Conservation (phyloP, 2,329 filamentous ascomycete genomes). For the Colletotrichum tanaceti region DNA sequence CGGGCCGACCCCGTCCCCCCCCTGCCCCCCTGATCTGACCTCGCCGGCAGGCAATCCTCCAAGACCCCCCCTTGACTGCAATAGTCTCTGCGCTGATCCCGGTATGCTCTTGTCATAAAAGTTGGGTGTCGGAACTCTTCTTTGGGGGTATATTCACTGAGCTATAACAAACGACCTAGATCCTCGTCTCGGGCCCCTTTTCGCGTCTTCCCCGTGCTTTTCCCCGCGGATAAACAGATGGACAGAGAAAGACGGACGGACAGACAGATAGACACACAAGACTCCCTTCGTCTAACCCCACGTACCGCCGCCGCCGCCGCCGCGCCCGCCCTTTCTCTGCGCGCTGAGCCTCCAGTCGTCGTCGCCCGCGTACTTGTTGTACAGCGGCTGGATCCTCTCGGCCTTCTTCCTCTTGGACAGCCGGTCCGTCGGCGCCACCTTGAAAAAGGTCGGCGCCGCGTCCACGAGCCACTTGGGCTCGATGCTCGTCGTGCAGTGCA, state of each 20-base stretch:
- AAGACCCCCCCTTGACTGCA: too few relatives aligned
- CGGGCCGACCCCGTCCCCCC: too few relatives aligned
- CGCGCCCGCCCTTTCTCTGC: conserved; percentile 85
- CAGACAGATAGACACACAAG: too few relatives aligned
- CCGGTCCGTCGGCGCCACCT: conserved; percentile 88
- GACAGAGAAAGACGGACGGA: not conserved
- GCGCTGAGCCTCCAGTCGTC: conserved; percentile 96
- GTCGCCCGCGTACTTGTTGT: conserved; percentile 91
- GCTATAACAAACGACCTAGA: conserved; percentile 3
- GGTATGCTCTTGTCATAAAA: too few relatives aligned
- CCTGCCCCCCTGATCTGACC: too few relatives aligned
- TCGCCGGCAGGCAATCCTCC: too few relatives aligned
- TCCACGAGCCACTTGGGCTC: conserved; percentile 96
- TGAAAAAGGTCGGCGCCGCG: conserved; percentile 98
- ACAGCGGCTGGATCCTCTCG: conserved; percentile 93
- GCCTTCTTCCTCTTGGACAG: conserved; percentile 93
- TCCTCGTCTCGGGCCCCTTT: not conserved
- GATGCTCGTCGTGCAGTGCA: conserved; percentile 93
- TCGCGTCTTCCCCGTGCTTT: not conserved
- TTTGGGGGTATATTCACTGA: conserved; percentile 23
- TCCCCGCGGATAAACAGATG: not conserved
- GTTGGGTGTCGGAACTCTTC: conserved; percentile 1
- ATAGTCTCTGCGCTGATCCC: too few relatives aligned
- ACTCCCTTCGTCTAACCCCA: conserved; percentile 75
- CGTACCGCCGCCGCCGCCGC: conserved; percentile 87